Evolutionary conservation across 441 rosid species (phyloP).

Genomic region (Eugenia klotzschiana): DNA sequence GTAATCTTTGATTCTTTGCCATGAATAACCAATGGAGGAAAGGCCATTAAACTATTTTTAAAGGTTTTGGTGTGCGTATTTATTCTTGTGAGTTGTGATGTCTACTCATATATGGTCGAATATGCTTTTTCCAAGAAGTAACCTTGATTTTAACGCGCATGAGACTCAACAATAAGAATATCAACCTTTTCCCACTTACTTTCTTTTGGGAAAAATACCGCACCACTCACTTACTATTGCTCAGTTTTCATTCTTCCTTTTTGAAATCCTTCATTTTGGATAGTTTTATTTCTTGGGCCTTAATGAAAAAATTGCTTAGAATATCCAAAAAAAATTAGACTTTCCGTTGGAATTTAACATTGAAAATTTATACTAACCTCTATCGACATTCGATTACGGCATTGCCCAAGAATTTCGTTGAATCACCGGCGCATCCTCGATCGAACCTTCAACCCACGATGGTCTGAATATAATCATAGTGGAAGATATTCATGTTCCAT

Average conservation of each 20-base stretch:
- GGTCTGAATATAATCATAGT: too few relatives aligned
- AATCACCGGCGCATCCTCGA: too few relatives aligned
- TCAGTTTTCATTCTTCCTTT: neutral
- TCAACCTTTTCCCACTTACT: neutral
- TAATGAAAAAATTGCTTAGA: neutral
- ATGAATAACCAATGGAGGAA: neutral
- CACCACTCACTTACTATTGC: neutral
- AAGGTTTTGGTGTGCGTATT: neutral
- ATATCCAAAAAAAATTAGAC: neutral
- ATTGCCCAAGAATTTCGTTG: too few relatives aligned
- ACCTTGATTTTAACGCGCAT: neutral
- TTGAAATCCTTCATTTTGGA: neutral
- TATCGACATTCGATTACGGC: too few relatives aligned
- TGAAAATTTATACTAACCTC: too few relatives aligned
- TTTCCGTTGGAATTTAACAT: neutral
- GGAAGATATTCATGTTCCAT: too few relatives aligned
- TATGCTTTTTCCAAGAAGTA: neutral
- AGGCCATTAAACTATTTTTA: neutral
- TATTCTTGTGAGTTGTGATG: neutral
- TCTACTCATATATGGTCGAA: neutral
- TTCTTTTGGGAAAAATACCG: neutral
- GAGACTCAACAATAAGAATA: neutral
- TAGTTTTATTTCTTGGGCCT: neutral
- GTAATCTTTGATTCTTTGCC: neutral
- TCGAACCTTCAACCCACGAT: too few relatives aligned